Evolutionary conservation across 2,329 filamentous ascomycete genomes (phyloP).

Genomic region (Zasmidium cellare): DNA sequence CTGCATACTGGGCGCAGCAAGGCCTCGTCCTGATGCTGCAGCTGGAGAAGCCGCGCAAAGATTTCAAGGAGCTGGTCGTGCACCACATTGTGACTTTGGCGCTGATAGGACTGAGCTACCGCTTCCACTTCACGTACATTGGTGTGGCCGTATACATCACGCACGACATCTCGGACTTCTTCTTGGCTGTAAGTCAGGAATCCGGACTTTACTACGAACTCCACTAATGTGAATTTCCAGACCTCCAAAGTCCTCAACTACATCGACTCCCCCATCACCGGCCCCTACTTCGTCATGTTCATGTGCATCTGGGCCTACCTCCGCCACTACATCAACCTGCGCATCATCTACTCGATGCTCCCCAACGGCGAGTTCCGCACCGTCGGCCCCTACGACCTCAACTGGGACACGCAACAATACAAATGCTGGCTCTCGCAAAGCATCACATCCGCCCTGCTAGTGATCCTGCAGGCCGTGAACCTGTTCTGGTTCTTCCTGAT

Average conservation of each 20-base stretch:
- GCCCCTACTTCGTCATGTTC: conserved; percentile 81
- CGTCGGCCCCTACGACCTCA: conserved; percentile 71
- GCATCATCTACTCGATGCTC: conserved; percentile 73
- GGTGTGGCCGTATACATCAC: conserved; percentile 91
- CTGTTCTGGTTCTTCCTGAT: conserved; percentile 82
- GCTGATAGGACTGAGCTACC: conserved; percentile 83
- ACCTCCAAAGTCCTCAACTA: conserved; percentile 93
- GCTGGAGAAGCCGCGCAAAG: conserved; percentile 90
- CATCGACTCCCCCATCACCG: conserved; percentile 74
- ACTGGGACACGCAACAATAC: conserved; percentile 76
- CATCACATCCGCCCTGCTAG: conserved; percentile 66
- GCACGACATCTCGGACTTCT: conserved; percentile 93
- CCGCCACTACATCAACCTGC: conserved; percentile 80
- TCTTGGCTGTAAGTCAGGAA: conserved; percentile 72
- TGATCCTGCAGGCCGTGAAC: conserved; percentile 71
- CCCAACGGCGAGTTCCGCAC: conserved; percentile 66
- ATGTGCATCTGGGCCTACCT: conserved; percentile 84
- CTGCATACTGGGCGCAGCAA: conserved; percentile 94
- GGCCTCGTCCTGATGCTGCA: conserved; percentile 82
- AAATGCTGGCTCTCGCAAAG: conserved; percentile 70
- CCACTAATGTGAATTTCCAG: conserved; percentile 42
- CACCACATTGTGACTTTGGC: conserved; percentile 88
- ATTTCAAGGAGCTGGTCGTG: conserved; percentile 88
- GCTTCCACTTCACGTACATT: conserved; percentile 96
- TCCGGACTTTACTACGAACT: background rate